Percentiles rank a stretch among this genome's conserved stretches.
These are phyloP conservation scores for Asterochloris erici DNA, from an alignment of 139 green algal genomes.

Conservation along the genomic window DNA sequence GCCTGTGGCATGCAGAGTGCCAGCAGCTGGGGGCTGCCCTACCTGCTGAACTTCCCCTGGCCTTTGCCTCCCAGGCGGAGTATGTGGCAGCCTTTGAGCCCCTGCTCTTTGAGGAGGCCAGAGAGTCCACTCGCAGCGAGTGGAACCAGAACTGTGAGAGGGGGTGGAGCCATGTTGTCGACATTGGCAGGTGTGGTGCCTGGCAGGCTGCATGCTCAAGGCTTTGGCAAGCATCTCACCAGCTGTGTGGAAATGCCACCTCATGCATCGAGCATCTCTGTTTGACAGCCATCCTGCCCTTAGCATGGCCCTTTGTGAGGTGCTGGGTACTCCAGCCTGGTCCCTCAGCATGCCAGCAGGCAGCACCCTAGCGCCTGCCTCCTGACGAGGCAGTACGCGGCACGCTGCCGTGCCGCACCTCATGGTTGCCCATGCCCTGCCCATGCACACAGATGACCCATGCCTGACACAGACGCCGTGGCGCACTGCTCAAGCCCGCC, in stretches of 20 bases:
- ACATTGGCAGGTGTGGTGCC: constrained; percentile 20
- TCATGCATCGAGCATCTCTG: too few species aligned
- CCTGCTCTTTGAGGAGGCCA: constrained; percentile 78
- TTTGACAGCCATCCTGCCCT: too few species aligned
- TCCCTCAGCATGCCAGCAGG: too few species aligned
- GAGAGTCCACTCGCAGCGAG: constrained; percentile 40
- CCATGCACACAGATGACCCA: too few species aligned
- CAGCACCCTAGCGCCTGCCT: too few species aligned
- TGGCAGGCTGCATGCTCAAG: constrained; percentile 29
- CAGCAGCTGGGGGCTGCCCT: constrained; percentile 38
- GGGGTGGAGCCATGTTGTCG: constrained; percentile 19
- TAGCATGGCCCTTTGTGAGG: too few species aligned
- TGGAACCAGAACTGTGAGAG: constrained; percentile 48
- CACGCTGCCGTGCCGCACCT: too few species aligned
- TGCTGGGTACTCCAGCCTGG: too few species aligned
- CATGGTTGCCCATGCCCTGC: too few species aligned
- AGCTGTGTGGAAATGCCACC: neutral
- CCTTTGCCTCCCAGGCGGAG: constrained; percentile 19
- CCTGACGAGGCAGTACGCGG: too few species aligned
- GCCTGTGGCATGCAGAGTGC: constrained; percentile 52
- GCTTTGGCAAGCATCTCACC: constrained; percentile 21
- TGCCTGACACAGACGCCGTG: too few species aligned
- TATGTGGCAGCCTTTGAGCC: constrained; percentile 74
- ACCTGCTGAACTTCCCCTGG: constrained; percentile 21
- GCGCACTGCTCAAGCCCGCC: too few species aligned